Percentiles rank a stretch among this genome's conserved stretches.
Evolutionary conservation across 2,329 filamentous ascomycete species (phyloP).

Genomic region (Tolypocladium album): DNA sequence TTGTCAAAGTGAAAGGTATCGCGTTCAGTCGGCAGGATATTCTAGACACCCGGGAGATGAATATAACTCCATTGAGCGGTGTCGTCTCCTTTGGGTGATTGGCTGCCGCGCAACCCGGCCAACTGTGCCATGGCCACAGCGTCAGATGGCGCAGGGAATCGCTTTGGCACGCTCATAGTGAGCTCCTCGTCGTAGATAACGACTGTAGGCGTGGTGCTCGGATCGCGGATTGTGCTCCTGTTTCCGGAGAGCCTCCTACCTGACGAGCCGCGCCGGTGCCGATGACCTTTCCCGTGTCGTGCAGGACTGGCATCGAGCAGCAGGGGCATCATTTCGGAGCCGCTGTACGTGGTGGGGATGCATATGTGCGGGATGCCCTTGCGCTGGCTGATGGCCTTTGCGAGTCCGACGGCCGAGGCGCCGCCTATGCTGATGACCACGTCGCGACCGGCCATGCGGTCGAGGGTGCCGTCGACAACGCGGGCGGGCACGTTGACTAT

Average conservation of each 20-base stretch:
- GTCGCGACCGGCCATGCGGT: conserved; percentile 31
- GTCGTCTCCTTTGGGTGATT: conserved; percentile 8
- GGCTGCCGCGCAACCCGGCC: conserved; percentile 3
- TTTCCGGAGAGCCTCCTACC: conserved; percentile 1
- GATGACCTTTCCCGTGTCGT: conserved; percentile 6
- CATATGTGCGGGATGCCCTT: conserved; percentile 46
- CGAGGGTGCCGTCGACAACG: conserved; percentile 16
- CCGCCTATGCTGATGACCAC: conserved; percentile 51
- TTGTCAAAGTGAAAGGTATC: neutral
- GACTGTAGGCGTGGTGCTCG: conserved; percentile 15
- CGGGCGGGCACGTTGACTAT: conserved; percentile 15
- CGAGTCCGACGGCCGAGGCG: conserved; percentile 49
- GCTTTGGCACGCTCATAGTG: conserved; percentile 14
- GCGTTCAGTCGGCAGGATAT: neutral
- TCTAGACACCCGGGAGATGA: conserved; percentile 24
- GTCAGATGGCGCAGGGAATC: conserved; percentile 17
- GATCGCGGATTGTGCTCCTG: conserved; percentile 9
- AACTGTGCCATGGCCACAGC: conserved; percentile 7
- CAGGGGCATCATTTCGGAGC: conserved; percentile 43
- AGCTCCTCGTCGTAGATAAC: conserved; percentile 28
- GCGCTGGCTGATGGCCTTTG: conserved; percentile 40
- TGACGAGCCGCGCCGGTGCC: neutral
- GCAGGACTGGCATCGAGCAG: conserved; percentile 7
- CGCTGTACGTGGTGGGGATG: conserved; percentile 49
- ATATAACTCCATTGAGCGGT: conserved; percentile 23